phyloP scores from a whole-genome alignment of 1,284 basidiomycete species.

The Gomphus bonarii region DNA sequence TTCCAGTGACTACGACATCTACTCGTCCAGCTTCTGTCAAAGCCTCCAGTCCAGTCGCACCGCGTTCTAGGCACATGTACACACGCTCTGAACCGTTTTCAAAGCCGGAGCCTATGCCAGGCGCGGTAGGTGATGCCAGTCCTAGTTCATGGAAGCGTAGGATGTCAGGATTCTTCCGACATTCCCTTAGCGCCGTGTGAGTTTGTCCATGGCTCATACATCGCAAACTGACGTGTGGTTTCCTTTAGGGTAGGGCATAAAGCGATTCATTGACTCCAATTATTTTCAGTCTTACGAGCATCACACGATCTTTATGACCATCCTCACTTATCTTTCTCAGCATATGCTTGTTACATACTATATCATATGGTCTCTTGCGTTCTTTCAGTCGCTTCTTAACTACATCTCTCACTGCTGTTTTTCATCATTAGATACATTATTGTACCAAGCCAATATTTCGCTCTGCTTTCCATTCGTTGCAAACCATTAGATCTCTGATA shows the following conservation, averaged over 20 bases:
- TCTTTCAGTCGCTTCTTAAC: neutral
- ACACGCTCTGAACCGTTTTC: conserved; percentile 5
- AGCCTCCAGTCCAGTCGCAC: neutral
- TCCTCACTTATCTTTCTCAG: neutral
- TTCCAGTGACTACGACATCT: neutral
- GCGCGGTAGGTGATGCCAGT: neutral
- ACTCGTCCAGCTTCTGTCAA: neutral
- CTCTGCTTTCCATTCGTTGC: too few species aligned
- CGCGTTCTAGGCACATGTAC: neutral
- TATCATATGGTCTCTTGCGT: too few species aligned
- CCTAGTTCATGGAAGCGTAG: conserved; percentile 1
- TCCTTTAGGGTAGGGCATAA: neutral
- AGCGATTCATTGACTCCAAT: neutral
- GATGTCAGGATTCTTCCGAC: conserved; percentile 8
- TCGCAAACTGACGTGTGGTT: neutral
- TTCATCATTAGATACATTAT: neutral
- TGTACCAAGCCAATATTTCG: neutral
- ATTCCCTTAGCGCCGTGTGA: conserved; percentile 6
- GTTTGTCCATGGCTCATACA: too few species aligned
- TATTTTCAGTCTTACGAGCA: neutral
- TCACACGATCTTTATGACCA: neutral
- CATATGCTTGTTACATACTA: neutral
- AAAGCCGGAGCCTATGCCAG: neutral
- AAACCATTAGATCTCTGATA: neutral
- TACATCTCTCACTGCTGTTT: neutral